Base-by-base conservation (phyloP, 306 rosid genomes). In the Bauhinia variegata region DNA sequence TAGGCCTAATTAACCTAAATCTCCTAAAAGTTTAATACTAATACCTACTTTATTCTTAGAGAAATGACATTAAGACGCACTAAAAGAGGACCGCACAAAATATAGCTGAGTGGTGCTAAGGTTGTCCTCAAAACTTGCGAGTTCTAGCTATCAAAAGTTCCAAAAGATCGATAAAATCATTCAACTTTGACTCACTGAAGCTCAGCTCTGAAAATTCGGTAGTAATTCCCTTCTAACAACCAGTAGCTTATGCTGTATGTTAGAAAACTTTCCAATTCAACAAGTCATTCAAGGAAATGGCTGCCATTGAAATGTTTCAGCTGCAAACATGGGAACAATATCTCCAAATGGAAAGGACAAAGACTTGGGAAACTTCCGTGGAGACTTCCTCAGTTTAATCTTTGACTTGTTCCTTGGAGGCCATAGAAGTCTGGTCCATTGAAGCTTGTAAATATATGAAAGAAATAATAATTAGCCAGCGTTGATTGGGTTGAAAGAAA, bases 381-480 rank as follows among this genome's bases (percentile, higher is more conserved):
- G 85, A 61, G 79, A 78, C 76, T 80, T 87, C 74, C 71, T 80
- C 81, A 92, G 68, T 63, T 63, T 87, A 62, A 87, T 82, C 79
- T 86, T 89, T 14, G 77, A 75, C 34, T 79, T 73, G 84, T 87
- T 92, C 76, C 96, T 73, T 15, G 98, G 56, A 92, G 87, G 31
- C 96, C 91, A 72, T 92, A 92, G 78, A 92, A 92, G 78, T 92
- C 98, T n/a, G 98, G 92, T 59, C 96, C 98, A 76, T 89, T 92
- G 38, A 92, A 92, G 81, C 98, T 89, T 66, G 28, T 51, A 52
- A 55, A 17, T 34, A 18, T 17, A n/a, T n/a, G n/a, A n/a, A 39
- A 49, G 33, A 51, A 47, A 31, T 39, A 38, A 42, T 49, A 53
- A 57, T 57, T 13, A 32, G 38, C 11, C 50, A 42, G 55, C 43